Evolutionary conservation across 2,329 filamentous ascomycete genomes (phyloP).

Genomic region (Diaporthe sp.): DNA sequence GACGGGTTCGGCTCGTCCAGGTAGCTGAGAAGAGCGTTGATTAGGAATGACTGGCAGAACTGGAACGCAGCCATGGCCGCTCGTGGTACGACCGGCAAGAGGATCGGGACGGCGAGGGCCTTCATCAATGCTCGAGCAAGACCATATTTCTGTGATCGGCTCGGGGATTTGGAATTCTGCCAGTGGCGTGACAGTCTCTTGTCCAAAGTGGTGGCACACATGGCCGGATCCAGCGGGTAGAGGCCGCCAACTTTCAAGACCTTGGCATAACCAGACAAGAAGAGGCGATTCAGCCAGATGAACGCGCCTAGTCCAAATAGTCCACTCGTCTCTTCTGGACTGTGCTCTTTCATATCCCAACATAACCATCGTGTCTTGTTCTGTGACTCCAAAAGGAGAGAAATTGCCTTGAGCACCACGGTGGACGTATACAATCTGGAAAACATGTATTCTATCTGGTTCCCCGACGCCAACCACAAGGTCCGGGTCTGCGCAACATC

Average conservation of each 20-base stretch:
- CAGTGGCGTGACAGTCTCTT: slow-evolving; percentile 14
- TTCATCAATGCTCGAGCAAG: slow-evolving; percentile 49
- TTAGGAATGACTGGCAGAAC: slow-evolving; percentile 60
- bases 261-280: slow-evolving; percentile 50
- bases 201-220: slow-evolving; percentile 44
- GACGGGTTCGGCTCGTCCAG: slow-evolving; percentile 45
- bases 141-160: slow-evolving; percentile 44
- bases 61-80: slow-evolving; percentile 56
- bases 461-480: slow-evolving; percentile 52
- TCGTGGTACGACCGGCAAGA: slow-evolving; percentile 54
- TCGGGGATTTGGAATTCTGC: slow-evolving; percentile 29
- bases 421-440: slow-evolving; percentile 40
- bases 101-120: slow-evolving; percentile 50
- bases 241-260: slow-evolving; percentile 51
- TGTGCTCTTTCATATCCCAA: slow-evolving; percentile 56
- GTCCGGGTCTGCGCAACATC: slow-evolving; percentile 60
- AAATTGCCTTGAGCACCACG: slow-evolving; percentile 48
- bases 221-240: slow-evolving; percentile 47
- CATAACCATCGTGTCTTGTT: slow-evolving; percentile 56
- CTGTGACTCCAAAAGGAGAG: slow-evolving; percentile 56
- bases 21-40: slow-evolving; percentile 55
- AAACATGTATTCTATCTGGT: slow-evolving; percentile 36
- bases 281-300: slow-evolving; percentile 51
- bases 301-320: slow-evolving; percentile 50
- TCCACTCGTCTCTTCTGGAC: slow-evolving; percentile 52